phyloP scores from a whole-genome alignment of 257 asterid genomes.

The Leptodermis oblonga region DNA sequence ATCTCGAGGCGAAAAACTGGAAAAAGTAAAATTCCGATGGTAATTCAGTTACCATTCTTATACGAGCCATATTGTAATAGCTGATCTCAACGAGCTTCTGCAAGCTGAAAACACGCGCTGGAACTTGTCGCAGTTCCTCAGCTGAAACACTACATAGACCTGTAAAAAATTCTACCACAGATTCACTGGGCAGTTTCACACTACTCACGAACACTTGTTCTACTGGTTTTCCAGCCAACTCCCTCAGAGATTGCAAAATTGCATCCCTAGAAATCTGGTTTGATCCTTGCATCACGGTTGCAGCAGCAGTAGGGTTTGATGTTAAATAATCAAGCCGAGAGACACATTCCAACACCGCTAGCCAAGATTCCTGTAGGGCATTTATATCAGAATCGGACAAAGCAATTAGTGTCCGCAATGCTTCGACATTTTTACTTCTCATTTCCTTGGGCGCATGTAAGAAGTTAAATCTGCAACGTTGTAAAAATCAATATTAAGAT shows the following conservation, averaged over 20 bases:
- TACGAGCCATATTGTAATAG: slow-evolving; percentile 98
- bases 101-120: slow-evolving; percentile 97
- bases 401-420: slow-evolving; percentile 77
- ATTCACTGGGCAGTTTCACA: slow-evolving; percentile 93
- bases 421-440: slow-evolving; percentile 95
- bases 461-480: slow-evolving; percentile 74
- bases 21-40: not conserved
- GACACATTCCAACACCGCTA: slow-evolving; percentile 86
- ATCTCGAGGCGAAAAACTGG: not conserved
- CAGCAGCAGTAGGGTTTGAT: slow-evolving; percentile 86
- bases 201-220: slow-evolving; percentile 91
- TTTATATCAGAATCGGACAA: slow-evolving; percentile 84
- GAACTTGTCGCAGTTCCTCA: slow-evolving; percentile 89
- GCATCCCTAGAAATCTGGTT: slow-evolving; percentile 96
- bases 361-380: slow-evolving; percentile 98
- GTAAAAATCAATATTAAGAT: slow-evolving; percentile 16
- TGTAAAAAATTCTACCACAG: slow-evolving; percentile 92
- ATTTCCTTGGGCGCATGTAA: slow-evolving; percentile 96
- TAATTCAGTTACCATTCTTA: slow-evolving; percentile 77
- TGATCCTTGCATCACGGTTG: slow-evolving; percentile 96
- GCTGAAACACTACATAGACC: slow-evolving; percentile 95
- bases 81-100: slow-evolving; percentile 98
- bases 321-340: slow-evolving; percentile 94
- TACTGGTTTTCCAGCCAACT: slow-evolving; percentile 89
- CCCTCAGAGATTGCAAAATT: slow-evolving; percentile 80